Conservation (phyloP, 2,329 filamentous ascomycete species). For the Fusarium clavum region DNA sequence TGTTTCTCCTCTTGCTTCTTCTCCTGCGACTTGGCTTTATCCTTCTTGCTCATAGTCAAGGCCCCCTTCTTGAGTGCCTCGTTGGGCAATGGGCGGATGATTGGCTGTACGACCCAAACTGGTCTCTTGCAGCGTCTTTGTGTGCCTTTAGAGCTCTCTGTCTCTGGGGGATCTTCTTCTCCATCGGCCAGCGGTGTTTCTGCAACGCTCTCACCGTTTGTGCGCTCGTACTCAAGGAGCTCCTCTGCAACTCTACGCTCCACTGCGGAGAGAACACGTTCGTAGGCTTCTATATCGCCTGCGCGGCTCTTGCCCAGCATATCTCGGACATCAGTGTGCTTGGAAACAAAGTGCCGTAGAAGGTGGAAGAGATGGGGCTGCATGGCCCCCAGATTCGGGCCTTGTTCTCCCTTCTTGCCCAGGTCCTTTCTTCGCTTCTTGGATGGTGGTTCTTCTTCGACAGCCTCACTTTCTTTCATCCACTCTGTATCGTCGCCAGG, state of each 20-base stretch:
- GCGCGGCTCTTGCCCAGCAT: slow-evolving; percentile 76
- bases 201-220: slow-evolving; percentile 61
- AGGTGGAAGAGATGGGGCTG: slow-evolving; percentile 95
- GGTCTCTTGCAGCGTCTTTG: slow-evolving; percentile 81
- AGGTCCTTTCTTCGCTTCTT: slow-evolving; percentile 63
- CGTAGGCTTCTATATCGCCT: slow-evolving; percentile 81
- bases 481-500: slow-evolving; percentile 65
- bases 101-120: slow-evolving; percentile 88
- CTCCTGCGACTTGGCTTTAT: slow-evolving; percentile 55
- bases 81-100: slow-evolving; percentile 85
- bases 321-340: slow-evolving; percentile 86
- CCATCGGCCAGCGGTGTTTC: slow-evolving; percentile 49
- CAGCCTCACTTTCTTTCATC: slow-evolving; percentile 53
- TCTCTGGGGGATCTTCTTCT: slow-evolving; percentile 55
- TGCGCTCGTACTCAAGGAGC: slow-evolving; percentile 73
- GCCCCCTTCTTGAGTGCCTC: slow-evolving; percentile 88
- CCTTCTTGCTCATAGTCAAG: slow-evolving; percentile 78
- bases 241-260: slow-evolving; percentile 80
- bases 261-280: slow-evolving; percentile 79
- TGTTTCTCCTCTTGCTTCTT: slow-evolving; percentile 45
- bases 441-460: slow-evolving; percentile 60
- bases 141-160: slow-evolving; percentile 72
- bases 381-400: slow-evolving; percentile 79
- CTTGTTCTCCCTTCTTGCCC: slow-evolving; percentile 54
- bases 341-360: slow-evolving; percentile 81